Conservation (phyloP, 2,329 filamentous ascomycete genomes). For the Pestalotiopsis sp. region DNA sequence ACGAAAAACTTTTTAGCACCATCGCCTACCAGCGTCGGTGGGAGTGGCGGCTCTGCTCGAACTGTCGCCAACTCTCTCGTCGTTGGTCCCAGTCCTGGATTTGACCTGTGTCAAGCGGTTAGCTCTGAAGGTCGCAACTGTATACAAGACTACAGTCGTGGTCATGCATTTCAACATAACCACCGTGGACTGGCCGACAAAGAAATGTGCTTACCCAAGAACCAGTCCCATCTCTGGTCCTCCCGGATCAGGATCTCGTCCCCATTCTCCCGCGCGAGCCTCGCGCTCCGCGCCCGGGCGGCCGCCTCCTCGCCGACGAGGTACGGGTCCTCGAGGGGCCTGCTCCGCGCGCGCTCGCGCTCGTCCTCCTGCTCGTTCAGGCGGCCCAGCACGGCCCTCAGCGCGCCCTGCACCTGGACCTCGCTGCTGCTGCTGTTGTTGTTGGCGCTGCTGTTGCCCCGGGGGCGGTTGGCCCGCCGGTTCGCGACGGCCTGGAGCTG, state of each 20-base stretch:
- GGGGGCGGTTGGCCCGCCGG: conserved; percentile 54
- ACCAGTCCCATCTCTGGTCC: conserved; percentile 63
- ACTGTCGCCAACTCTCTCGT: conserved; percentile 49
- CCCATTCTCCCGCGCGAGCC: conserved; percentile 57
- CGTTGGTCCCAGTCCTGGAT: conserved; percentile 54
- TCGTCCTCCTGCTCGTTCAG: conserved; percentile 18
- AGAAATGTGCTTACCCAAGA: conserved; percentile 49
- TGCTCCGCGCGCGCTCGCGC: conserved; percentile 29
- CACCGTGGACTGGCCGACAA: no score
- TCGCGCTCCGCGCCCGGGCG: conserved; percentile 55
- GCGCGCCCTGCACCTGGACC: conserved; percentile 22
- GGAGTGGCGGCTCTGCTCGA: conserved; percentile 18
- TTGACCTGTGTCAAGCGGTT: conserved; percentile 41
- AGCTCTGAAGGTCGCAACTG: neutral
- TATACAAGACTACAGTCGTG: no score
- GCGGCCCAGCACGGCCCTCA: conserved; percentile 28
- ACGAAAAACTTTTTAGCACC: neutral
- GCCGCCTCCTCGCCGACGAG: conserved; percentile 70
- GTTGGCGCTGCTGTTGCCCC: conserved; percentile 28
- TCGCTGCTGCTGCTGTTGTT: conserved; percentile 8
- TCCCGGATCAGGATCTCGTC: conserved; percentile 59
- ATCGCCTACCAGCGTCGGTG: conserved; percentile 1
- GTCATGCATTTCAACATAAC: no score
- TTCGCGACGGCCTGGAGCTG: conserved; percentile 67
- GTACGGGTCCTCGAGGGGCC: conserved; percentile 67